These are phyloP conservation scores for Perkinsela sp. DNA, from an alignment of 208 protist species.

Conservation along the genomic window DNA sequence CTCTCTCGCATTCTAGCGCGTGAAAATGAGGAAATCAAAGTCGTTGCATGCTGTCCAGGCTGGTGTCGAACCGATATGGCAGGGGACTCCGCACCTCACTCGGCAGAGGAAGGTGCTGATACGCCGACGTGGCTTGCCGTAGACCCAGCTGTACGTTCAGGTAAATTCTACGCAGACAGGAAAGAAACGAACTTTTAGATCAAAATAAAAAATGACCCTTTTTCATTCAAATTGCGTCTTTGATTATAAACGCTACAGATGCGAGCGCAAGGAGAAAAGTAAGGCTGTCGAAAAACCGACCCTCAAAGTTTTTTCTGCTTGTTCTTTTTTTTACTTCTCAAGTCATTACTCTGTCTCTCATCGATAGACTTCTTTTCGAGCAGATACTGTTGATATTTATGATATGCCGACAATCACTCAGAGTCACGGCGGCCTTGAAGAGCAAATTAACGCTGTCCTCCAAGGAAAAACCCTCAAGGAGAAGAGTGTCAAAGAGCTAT, in stretches of 20 bases:
- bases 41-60: slow-evolving; percentile 13
- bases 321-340: too few species aligned
- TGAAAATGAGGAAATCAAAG: slow-evolving; percentile 5
- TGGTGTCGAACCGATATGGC: slow-evolving; percentile 9
- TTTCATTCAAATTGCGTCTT: too few species aligned
- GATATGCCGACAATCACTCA: background rate
- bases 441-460: slow-evolving; percentile 79
- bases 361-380: too few species aligned
- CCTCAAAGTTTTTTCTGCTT: too few species aligned
- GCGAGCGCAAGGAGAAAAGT: too few species aligned
- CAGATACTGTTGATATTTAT: too few species aligned
- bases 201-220: too few species aligned
- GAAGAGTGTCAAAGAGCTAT: slow-evolving; percentile 63
- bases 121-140: slow-evolving; percentile 9
- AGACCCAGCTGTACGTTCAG: background rate
- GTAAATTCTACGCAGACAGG: background rate
- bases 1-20: slow-evolving; percentile 6
- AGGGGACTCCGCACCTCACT: slow-evolving; percentile 4
- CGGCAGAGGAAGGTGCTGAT: slow-evolving; percentile 9
- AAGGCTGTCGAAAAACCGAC: too few species aligned
- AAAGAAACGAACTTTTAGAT: background rate
- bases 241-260: too few species aligned
- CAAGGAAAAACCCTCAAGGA: slow-evolving; percentile 73
- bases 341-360: too few species aligned
- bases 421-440: slow-evolving; percentile 51